These are phyloP conservation scores for Simmondsia chinensis DNA, from an alignment of 148 eudicot species.

Conservation along the genomic window DNA sequence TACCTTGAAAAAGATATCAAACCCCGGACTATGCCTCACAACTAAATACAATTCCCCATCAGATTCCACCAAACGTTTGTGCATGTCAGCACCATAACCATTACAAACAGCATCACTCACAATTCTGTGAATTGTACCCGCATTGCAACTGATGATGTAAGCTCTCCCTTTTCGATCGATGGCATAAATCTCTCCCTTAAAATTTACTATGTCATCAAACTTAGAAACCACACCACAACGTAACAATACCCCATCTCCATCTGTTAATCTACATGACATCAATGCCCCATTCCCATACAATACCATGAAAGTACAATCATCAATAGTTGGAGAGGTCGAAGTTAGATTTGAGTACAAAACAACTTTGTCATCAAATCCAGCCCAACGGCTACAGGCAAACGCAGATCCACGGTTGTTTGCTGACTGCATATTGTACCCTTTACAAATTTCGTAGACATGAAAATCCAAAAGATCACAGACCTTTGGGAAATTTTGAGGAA, in stretches of 20 bases:
- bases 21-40: slow-evolving; percentile 4
- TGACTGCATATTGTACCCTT: background rate
- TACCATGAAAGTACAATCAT: slow-evolving; percentile 4
- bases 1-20: slow-evolving; percentile 4
- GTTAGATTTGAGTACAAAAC: background rate
- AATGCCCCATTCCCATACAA: slow-evolving; percentile 3
- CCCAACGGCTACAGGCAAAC: background rate
- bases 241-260: background rate
- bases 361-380: slow-evolving; percentile 1
- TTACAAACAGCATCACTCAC: background rate
- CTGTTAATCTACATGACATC: background rate
- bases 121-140: background rate
- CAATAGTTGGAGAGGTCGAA: background rate
- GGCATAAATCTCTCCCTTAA: slow-evolving; percentile 7
- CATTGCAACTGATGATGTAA: background rate
- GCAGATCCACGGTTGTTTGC: background rate
- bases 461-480: slow-evolving; percentile 1
- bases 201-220: slow-evolving; percentile 10
- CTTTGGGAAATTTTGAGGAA: slow-evolving; percentile 5
- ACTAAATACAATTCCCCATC: slow-evolving; percentile 9
- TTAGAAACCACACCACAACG: slow-evolving; percentile 12
- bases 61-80: slow-evolving; percentile 10
- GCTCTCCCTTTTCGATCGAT: slow-evolving; percentile 17
- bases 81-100: slow-evolving; percentile 1
- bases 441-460: slow-evolving; percentile 5